These are phyloP conservation scores for Cercospora brassicicola DNA, from an alignment of 2,329 filamentous ascomycete species.

Conservation along the genomic window DNA sequence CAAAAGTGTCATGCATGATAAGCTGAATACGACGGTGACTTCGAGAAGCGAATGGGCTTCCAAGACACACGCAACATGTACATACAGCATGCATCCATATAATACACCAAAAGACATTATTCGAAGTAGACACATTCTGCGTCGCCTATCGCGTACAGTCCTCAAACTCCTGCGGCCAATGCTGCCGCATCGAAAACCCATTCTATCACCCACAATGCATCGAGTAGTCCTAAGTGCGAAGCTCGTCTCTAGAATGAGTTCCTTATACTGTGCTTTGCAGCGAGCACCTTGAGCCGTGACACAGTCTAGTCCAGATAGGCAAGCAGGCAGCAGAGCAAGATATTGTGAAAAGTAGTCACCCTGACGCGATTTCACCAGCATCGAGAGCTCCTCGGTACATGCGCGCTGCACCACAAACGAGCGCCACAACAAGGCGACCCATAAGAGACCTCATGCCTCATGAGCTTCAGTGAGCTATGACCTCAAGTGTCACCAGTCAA, in stretches of 20 bases:
- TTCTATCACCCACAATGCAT: not conserved
- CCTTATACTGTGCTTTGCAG: not conserved
- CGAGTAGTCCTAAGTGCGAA: not conserved
- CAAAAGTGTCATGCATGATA: not conserved
- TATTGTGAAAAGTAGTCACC: not conserved
- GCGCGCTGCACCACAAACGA: constrained; percentile 8
- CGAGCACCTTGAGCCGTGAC: not conserved
- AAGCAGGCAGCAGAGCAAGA: not conserved
- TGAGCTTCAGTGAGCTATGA: constrained; percentile 4
- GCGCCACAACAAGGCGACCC: constrained; percentile 9
- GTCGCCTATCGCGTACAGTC: not conserved
- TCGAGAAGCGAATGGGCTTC: not conserved
- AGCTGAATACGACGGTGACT: not conserved
- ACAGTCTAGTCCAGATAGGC: not conserved
- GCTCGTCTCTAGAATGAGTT: not conserved
- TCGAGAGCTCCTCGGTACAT: not conserved
- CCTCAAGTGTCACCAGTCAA: constrained; percentile 12
- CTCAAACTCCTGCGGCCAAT: not conserved
- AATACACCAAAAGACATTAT: constrained; percentile 7
- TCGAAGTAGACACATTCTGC: not conserved
- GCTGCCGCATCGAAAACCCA: not conserved
- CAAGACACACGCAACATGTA: not conserved
- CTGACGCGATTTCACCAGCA: not conserved
- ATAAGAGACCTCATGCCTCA: constrained; percentile 8
- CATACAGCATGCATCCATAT: not conserved